Percentiles rank a stretch among this genome's conserved stretches.
phyloP scores from a whole-genome alignment of 257 asterid species.

The Capsicum pubescens region DNA sequence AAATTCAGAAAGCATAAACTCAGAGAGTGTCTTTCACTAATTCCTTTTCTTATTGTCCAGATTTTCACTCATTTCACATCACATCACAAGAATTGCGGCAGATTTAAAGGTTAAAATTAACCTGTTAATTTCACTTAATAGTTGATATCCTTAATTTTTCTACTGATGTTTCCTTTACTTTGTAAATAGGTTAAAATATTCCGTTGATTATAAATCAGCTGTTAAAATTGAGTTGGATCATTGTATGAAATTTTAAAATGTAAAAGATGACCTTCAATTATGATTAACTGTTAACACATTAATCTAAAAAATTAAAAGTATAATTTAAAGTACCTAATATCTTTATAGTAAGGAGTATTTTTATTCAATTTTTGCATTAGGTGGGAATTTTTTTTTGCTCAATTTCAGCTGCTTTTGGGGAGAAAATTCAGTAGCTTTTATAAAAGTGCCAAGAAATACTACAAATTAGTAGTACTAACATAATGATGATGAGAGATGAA shows the following conservation, averaged over 20 bases:
- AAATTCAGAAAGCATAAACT: neutral
- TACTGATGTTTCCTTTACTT: neutral
- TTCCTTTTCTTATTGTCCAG: neutral
- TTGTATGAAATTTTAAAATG: neutral
- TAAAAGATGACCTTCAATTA: neutral
- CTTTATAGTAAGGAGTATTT: neutral
- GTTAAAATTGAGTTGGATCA: neutral
- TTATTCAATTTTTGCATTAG: neutral
- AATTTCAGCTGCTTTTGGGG: neutral
- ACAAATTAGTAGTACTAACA: slow-evolving; percentile 18
- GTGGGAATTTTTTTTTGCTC: neutral
- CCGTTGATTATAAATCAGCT: neutral
- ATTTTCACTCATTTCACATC: slow-evolving; percentile 16
- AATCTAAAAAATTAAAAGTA: neutral
- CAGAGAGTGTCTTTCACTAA: neutral
- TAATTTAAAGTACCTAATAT: neutral
- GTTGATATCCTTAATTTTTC: neutral
- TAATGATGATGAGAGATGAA: slow-evolving; percentile 10
- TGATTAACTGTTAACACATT: neutral
- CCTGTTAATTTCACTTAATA: neutral
- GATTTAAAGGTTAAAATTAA: neutral
- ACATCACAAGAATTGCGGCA: slow-evolving; percentile 19
- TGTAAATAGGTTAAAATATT: neutral
- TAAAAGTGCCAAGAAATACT: slow-evolving; percentile 5
- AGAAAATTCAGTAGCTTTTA: neutral